phyloP scores from a whole-genome alignment of 164 flowering plant genomes.

The Euptelea pleiosperma region DNA sequence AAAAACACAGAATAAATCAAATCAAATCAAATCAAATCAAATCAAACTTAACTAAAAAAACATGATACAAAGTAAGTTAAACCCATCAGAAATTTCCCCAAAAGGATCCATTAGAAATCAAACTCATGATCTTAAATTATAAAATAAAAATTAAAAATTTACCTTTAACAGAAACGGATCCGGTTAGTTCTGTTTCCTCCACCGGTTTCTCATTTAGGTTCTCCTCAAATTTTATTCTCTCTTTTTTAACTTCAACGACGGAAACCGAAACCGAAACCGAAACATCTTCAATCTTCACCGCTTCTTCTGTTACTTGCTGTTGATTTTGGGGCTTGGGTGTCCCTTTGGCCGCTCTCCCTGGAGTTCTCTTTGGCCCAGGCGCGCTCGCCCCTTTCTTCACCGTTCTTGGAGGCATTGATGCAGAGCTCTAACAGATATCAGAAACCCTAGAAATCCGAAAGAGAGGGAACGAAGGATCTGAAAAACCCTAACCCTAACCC shows the following conservation, averaged over 20 bases:
- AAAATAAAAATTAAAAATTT: background rate
- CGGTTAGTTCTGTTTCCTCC: background rate
- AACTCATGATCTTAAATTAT: too few species aligned
- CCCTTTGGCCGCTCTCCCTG: conserved; percentile 3
- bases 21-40: background rate
- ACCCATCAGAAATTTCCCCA: background rate
- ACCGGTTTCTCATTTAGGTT: too few species aligned
- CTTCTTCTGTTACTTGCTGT: background rate
- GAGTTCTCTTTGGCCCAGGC: background rate
- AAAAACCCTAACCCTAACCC: too few species aligned
- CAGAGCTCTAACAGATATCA: too few species aligned
- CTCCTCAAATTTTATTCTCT: too few species aligned
- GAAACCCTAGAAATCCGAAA: too few species aligned
- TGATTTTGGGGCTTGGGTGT: background rate
- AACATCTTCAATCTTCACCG: conserved; percentile 5
- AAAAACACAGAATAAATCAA: too few species aligned
- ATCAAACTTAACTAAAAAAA: background rate
- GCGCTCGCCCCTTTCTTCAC: conserved; percentile 1
- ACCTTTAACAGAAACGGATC: background rate
- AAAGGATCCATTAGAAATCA: too few species aligned
- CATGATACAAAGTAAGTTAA: background rate
- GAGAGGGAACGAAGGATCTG: too few species aligned
- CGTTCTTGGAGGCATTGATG: conserved; percentile 3
- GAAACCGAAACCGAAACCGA: too few species aligned
- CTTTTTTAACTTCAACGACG: background rate